A percentile compares a stretch with the other conserved stretches of the same genome.
phyloP scores from a whole-genome alignment of 1,284 basidiomycete species.

The Schizopora paradoxa region DNA sequence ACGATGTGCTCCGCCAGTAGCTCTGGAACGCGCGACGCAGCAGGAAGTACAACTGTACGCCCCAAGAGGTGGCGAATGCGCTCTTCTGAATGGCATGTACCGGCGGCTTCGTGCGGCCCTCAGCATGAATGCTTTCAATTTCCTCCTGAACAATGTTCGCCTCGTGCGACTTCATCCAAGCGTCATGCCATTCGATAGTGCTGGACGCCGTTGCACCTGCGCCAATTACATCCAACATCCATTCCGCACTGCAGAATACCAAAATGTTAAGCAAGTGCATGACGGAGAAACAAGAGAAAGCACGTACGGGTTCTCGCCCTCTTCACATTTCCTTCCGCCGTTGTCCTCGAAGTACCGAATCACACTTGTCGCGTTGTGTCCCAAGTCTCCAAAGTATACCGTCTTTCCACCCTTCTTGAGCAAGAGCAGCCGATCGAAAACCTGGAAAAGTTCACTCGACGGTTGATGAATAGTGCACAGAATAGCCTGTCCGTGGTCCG shows the following conservation, averaged over 20 bases:
- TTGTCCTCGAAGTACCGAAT: conserved; percentile 67
- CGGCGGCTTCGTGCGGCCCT: conserved; percentile 34
- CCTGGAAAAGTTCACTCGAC: conserved; percentile 65
- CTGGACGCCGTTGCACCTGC: conserved; percentile 40
- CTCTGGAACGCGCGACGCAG: conserved; percentile 46
- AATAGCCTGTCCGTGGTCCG: conserved; percentile 44
- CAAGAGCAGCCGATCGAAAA: conserved; percentile 59
- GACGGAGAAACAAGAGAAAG: conserved; percentile 18
- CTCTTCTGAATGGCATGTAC: conserved; percentile 30
- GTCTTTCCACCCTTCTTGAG: conserved; percentile 69
- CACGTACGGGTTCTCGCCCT: conserved; percentile 39
- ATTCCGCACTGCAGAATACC: conserved; percentile 37
- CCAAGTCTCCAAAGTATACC: conserved; percentile 76
- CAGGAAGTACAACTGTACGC: conserved; percentile 41
- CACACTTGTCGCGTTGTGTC: conserved; percentile 48
- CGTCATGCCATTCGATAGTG: conserved; percentile 38
- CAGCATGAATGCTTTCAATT: conserved; percentile 33
- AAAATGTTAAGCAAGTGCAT: neutral
- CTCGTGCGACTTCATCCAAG: conserved; percentile 38
- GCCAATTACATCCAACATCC: conserved; percentile 56
- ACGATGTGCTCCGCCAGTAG: conserved; percentile 53
- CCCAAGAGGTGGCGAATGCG: conserved; percentile 47
- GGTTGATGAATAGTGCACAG: conserved; percentile 44
- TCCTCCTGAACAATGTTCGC: conserved; percentile 24
- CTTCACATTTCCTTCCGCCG: conserved; percentile 40